Evolutionary conservation across 2,329 filamentous ascomycete species (phyloP).

Genomic region (Cladophialophora carrionii): DNA sequence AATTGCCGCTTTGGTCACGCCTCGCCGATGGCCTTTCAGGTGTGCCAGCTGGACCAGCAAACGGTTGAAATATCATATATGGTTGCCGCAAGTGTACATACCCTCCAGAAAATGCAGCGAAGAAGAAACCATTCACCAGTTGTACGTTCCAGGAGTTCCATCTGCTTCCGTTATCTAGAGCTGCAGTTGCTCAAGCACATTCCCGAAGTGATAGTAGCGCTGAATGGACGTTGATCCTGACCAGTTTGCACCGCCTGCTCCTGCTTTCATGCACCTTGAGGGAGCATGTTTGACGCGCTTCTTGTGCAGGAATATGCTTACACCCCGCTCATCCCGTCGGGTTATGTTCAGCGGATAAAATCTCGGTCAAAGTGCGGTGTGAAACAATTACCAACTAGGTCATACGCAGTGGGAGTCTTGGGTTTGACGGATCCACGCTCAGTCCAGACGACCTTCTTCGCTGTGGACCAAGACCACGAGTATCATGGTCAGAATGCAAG

Average conservation of each 20-base stretch:
- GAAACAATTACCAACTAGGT: neutral
- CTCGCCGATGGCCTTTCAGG: conserved; percentile 5
- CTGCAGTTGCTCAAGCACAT: neutral
- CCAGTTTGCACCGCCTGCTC: neutral
- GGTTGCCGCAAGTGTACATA: conserved; percentile 17
- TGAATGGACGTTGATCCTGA: neutral
- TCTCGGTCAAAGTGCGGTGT: neutral
- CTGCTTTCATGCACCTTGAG: neutral
- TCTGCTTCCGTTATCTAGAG: neutral
- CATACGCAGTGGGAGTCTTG: neutral
- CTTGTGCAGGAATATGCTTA: neutral
- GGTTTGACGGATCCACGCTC: neutral
- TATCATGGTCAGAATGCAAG: no score
- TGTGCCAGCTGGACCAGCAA: conserved; percentile 16
- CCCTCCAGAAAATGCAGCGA: conserved; percentile 14
- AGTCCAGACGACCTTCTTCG: neutral
- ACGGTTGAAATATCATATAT: neutral
- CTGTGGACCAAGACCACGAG: no score
- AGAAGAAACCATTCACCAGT: conserved; percentile 9
- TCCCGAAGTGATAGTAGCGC: neutral
- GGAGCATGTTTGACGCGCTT: neutral
- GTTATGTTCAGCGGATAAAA: no score
- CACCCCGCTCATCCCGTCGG: neutral
- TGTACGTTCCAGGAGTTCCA: neutral
- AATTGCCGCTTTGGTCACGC: neutral